Percentiles rank a stretch among this genome's conserved stretches.
These are phyloP conservation scores for Lumnitzera racemosa DNA, from an alignment of 345 rosid genomes.

Conservation along the genomic window DNA sequence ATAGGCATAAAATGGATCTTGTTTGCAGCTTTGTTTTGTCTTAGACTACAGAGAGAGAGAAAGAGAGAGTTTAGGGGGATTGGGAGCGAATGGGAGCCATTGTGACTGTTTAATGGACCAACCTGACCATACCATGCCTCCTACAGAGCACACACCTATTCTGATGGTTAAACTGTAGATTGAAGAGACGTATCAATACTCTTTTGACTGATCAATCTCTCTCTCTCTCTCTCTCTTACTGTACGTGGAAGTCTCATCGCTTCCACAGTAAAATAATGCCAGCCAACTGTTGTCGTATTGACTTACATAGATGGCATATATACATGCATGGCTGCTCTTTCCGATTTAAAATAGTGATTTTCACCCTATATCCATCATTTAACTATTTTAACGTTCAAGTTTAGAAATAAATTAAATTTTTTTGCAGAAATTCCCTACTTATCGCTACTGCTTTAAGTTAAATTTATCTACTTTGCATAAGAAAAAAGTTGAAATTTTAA, in stretches of 20 bases:
- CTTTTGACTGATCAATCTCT: slow-evolving; percentile 23
- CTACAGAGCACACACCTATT: slow-evolving; percentile 19
- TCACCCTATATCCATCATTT: too few species aligned
- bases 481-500: too few species aligned
- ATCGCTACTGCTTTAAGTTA: too few species aligned
- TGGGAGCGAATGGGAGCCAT: slow-evolving; percentile 14
- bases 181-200: slow-evolving; percentile 49
- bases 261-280: slow-evolving; percentile 2
- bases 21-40: not conserved
- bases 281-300: not conserved
- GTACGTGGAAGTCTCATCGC: not conserved
- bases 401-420: too few species aligned
- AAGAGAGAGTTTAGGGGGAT: slow-evolving; percentile 16
- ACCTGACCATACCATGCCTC: slow-evolving; percentile 26
- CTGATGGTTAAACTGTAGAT: slow-evolving; percentile 37
- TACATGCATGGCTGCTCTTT: too few species aligned
- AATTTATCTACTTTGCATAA: too few species aligned
- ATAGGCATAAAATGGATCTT: too few species aligned
- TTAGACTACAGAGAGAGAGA: not conserved
- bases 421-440: too few species aligned
- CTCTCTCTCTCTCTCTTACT: slow-evolving; percentile 7
- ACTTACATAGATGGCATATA: too few species aligned
- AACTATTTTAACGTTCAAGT: too few species aligned
- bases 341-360: too few species aligned
- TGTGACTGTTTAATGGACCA: slow-evolving; percentile 15